Evolutionary conservation across 2,329 filamentous ascomycete genomes (phyloP).

Genomic region (Fusarium solani-melongenae): DNA sequence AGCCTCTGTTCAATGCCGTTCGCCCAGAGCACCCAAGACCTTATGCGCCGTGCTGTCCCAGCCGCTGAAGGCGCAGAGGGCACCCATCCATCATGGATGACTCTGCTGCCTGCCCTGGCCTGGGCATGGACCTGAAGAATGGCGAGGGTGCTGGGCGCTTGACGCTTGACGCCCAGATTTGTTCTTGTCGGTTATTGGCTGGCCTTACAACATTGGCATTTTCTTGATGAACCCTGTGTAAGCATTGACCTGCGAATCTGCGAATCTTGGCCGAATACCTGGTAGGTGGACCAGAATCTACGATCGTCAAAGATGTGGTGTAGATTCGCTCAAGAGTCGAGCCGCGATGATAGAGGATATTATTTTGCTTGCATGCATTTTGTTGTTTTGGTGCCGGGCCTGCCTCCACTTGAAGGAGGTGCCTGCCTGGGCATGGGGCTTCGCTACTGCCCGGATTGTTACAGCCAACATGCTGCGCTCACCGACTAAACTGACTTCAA

Average conservation of each 20-base stretch:
- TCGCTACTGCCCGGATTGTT: not conserved
- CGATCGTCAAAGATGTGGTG: not conserved
- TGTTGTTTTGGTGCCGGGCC: not conserved
- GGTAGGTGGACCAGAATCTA: not conserved
- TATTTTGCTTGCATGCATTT: not conserved
- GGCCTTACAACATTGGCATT: conserved; percentile 34
- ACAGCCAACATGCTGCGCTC: not conserved
- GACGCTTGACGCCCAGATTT: conserved; percentile 15
- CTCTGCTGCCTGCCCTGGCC: not conserved
- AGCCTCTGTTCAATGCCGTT: conserved; percentile 1
- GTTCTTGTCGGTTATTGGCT: conserved; percentile 24
- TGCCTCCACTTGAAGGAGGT: not conserved
- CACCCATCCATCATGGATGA: not conserved
- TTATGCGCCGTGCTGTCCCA: not conserved
- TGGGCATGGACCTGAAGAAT: not conserved
- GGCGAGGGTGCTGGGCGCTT: not conserved
- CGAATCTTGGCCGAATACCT: not conserved
- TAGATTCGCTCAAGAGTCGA: not conserved
- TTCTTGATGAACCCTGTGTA: conserved; percentile 22
- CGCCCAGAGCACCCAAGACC: not conserved
- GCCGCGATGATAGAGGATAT: not conserved
- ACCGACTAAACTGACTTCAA: conserved; percentile 1
- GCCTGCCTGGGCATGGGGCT: not conserved
- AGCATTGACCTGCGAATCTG: not conserved
- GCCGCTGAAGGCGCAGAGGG: conserved; percentile 4